Evolutionary conservation across 2,329 filamentous ascomycete species (phyloP), one percentile per base, ranked within the genome.

Genomic region (Pseudogymnoascus pannorum): DNA sequence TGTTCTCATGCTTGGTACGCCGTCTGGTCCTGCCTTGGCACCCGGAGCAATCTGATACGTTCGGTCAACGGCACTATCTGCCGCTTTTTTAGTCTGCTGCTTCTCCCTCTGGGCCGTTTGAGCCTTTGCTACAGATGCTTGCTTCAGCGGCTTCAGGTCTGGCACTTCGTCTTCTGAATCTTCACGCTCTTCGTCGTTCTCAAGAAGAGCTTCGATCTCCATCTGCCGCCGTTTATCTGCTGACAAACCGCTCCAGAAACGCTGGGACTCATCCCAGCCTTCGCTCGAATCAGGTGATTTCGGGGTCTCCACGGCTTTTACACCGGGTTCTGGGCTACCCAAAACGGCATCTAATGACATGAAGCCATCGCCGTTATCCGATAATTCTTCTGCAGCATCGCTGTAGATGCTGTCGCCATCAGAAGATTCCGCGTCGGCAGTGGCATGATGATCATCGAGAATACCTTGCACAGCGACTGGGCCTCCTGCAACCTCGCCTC

Each of bases 351-450:
- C 81, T 6, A 92, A 77, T 4, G 88, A 92, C 68, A 85, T 78
- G 68, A 91, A 92, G 0, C 87, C 88, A 54, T 83, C 82, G 3
- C 79, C 69, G 29, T 16, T 16, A 12, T 90, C 86, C 0, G 83
- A 83, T 0, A 88, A 75, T 63, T 91, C 87, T 72, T 92, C 89
- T 60, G 87, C 87, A 1, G 89, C 89, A 72, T 92, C 89, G 65
- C 87, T 91, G 70, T 90, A 92, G 22, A 89, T 80, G 64, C 82
- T 87, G 58, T 75, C 77, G 12, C 75, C 75, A 61, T 85, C 83
- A 3, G 76, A 75, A n/a, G 81, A 54, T 12, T 54, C 48, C 24
- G 9, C 5, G 6, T 54, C 26, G 5, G 16, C 26, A 31, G 26
- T 54, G 26, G n/a, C 24, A 31, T 61, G 38, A 26, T 60, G 61